phyloP scores from a whole-genome alignment of 768 basidiomycete species.

The Galerina marginata region DNA sequence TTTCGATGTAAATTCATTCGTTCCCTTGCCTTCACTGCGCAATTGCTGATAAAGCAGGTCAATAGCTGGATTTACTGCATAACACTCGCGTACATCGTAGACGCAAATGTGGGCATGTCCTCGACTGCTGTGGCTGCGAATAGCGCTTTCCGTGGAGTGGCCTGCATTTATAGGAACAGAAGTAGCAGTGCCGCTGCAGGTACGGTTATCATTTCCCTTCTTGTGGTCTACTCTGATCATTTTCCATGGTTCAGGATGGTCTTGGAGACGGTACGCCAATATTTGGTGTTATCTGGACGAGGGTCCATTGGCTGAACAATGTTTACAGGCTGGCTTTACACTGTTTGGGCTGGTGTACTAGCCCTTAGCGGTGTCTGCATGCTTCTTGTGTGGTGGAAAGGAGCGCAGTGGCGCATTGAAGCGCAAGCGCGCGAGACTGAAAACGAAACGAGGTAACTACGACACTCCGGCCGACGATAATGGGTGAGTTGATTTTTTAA shows the following conservation, averaged over 20 bases:
- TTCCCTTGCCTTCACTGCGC: background rate
- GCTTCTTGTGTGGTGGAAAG: constrained; percentile 65
- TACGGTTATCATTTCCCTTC: constrained; percentile 20
- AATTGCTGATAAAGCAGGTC: background rate
- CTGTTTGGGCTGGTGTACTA: constrained; percentile 61
- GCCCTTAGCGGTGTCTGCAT: constrained; percentile 57
- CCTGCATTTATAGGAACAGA: constrained; percentile 77
- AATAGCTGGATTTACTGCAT: constrained; percentile 42
- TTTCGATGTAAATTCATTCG: constrained; percentile 61
- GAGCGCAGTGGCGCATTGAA: constrained; percentile 59
- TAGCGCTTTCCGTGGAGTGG: constrained; percentile 72
- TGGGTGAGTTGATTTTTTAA: too few species aligned
- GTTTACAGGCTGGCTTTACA: constrained; percentile 67
- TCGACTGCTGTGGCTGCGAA: constrained; percentile 79
- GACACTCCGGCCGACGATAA: background rate
- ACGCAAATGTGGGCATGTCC: constrained; percentile 83
- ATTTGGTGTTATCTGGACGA: background rate
- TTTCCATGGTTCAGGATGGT: constrained; percentile 44
- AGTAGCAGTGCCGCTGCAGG: constrained; percentile 76
- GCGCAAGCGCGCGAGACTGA: constrained; percentile 48
- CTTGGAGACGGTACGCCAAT: constrained; percentile 70
- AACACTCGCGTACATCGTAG: constrained; percentile 82
- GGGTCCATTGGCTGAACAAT: background rate
- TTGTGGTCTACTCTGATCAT: background rate
- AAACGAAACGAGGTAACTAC: background rate